Evolutionary conservation across 2,329 filamentous ascomycete species (phyloP), one percentile per base, ranked within the genome.

Genomic region (Apiospora malaysiana): DNA sequence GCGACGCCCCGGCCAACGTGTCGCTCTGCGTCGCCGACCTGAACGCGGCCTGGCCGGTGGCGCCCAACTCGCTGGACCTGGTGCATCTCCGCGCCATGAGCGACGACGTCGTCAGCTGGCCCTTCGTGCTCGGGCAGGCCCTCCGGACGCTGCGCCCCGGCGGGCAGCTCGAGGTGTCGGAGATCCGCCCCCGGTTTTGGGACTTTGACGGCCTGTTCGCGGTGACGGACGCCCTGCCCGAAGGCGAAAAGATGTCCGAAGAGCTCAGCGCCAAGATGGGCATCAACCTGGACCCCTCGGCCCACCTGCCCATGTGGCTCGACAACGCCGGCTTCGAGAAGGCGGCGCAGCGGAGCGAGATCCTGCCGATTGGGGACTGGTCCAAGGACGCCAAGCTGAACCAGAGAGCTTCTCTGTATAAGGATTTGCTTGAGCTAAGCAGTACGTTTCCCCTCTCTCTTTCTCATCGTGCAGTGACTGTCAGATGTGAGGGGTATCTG

Each of bases 11-110:
- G 8, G 83, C 87, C 23, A 91, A 91, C 74, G 84, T 91, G 27
- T 83, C 82, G 4, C 91, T 91, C 76, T 81, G 88, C 71, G 84
- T 91, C 49, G 87, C 87, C 76, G 88, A 91, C 76, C 83, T 87
- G 42, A 87, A 89, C 72, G 82, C 87, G 40, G 81, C 78, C 4
- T 85, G 83, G 84, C 76, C 47, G 4, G 67, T 75, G 8, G 70
- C 75, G 5, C 73, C 72, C 16, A 72, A 71, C 37, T 78, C 76
- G 21, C 69, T 81, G 69, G 84, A 85, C 74, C 83, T 85, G 66
- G 78, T 85, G 27, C 83, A 85, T 73, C 79, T 82, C 70, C 82
- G 84, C 51, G 81, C 83, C n/a, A 78, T 84, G 8, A 82, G 82
- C 10, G 84, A 82, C 0, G 87, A 86, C 66, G 77, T 85, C n/a